phyloP scores from a whole-genome alignment of 352 stramenopile species.

The Pythium guiyangense region DNA sequence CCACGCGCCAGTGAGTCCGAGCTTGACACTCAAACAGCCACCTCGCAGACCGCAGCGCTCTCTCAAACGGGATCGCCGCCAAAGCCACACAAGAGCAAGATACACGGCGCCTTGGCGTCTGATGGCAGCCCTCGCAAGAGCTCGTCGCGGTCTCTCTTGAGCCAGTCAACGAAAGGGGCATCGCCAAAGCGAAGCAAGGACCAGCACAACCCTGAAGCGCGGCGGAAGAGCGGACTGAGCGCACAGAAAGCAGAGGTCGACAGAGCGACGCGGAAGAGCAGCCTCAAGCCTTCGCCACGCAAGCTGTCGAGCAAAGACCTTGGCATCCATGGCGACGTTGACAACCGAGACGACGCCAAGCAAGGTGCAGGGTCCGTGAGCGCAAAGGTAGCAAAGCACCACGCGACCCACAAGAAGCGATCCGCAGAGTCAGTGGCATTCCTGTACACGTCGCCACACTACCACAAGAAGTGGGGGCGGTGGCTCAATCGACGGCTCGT shows the following conservation, averaged over 20 bases:
- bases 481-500: slow-evolving; percentile 42
- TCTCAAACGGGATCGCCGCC: too few relatives aligned
- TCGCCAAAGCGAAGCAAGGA: neutral
- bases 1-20: too few relatives aligned
- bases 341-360: neutral
- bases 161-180: neutral
- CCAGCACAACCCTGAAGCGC: neutral
- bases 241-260: neutral
- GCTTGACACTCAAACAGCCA: too few relatives aligned
- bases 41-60: too few relatives aligned
- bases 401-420: neutral
- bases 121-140: neutral
- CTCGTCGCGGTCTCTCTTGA: too few relatives aligned
- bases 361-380: too few relatives aligned
- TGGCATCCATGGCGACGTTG: neutral
- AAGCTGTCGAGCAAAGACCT: neutral
- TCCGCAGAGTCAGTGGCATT: neutral
- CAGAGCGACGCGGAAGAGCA: neutral
- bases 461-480: slow-evolving; percentile 60
- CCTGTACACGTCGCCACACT: slow-evolving; percentile 16
- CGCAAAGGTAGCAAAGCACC: neutral
- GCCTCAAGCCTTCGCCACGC: neutral
- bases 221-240: neutral
- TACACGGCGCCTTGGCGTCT: neutral
- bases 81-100: neutral